Evolutionary conservation across 2,329 filamentous ascomycete genomes (phyloP).

Genomic region (Sarocladium brachiariae): DNA sequence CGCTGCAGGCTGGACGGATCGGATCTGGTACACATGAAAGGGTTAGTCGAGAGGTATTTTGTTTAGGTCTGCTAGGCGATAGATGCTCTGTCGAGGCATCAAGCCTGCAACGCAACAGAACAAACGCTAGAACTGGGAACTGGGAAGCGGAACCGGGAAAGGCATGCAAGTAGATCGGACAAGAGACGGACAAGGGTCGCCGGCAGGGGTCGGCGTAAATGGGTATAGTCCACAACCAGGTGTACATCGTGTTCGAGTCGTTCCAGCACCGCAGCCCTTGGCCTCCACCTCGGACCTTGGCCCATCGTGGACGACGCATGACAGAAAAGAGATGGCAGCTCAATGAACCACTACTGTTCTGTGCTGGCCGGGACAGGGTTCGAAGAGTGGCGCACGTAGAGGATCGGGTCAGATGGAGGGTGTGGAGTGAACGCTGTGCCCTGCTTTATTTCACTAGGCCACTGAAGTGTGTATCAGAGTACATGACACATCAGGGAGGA

Average conservation of each 20-base stretch:
- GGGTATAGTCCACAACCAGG: neutral
- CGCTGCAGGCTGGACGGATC: constrained; percentile 1
- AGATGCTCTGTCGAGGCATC: neutral
- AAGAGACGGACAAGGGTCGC: constrained; percentile 1
- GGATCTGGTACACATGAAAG: neutral
- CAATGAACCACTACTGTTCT: neutral
- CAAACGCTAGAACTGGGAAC: neutral
- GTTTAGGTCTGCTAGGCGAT: too few species aligned
- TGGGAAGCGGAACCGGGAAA: constrained; percentile 3
- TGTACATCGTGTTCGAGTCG: neutral
- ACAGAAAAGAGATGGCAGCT: neutral
- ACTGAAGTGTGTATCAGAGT: constrained; percentile 36
- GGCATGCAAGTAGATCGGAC: constrained; percentile 3
- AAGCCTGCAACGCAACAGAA: neutral
- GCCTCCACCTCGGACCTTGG: constrained; percentile 3
- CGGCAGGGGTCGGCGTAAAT: neutral
- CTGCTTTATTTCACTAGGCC: constrained; percentile 36
- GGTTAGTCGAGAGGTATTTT: neutral
- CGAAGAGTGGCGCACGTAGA: neutral
- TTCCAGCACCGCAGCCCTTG: neutral
- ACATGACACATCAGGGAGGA: constrained; percentile 22
- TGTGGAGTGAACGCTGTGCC: constrained; percentile 36
- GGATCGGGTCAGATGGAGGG: neutral
- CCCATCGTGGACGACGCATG: neutral
- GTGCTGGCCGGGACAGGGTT: neutral